Evolutionary conservation across 768 basidiomycete genomes (phyloP).

Genomic region (Paxillus rubicundulus): DNA sequence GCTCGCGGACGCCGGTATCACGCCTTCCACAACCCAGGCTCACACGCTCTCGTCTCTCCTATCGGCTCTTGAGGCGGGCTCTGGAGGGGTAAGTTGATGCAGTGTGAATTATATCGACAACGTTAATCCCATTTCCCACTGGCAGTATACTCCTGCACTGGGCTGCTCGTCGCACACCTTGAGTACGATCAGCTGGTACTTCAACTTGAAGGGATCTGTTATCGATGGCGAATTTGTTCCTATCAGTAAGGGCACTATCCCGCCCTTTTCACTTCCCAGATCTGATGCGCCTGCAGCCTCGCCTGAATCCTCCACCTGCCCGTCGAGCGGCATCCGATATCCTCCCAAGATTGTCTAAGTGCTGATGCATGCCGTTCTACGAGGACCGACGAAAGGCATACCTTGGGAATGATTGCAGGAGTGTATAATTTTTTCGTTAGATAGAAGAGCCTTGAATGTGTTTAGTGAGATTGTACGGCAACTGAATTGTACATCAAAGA

Average conservation of each 20-base stretch:
- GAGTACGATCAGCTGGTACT: constrained; percentile 57
- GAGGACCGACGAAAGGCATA: neutral
- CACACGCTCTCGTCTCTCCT: constrained; percentile 55
- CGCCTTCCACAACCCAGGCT: constrained; percentile 56
- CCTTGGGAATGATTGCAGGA: too few relatives aligned
- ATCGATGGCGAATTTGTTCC: constrained; percentile 63
- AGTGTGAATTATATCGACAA: neutral
- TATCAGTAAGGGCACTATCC: constrained; percentile 44
- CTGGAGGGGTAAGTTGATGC: constrained; percentile 40
- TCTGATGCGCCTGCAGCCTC: constrained; percentile 40
- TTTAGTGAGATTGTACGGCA: too few relatives aligned
- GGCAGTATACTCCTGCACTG: constrained; percentile 48
- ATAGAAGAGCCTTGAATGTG: too few relatives aligned
- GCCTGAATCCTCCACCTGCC: constrained; percentile 48
- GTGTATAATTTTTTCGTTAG: too few relatives aligned
- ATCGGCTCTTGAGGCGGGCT: constrained; percentile 52
- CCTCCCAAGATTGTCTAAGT: constrained; percentile 44
- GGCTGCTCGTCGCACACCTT: constrained; percentile 41
- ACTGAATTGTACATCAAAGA: too few relatives aligned
- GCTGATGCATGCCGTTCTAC: neutral
- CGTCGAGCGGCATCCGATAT: constrained; percentile 58
- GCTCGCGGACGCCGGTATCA: constrained; percentile 71
- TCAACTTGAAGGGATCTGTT: constrained; percentile 61
- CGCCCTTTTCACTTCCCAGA: neutral
- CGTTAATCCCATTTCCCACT: neutral